Evolutionary conservation across 306 rosid genomes (phyloP).

Genomic region (Dalbergia oliveri): DNA sequence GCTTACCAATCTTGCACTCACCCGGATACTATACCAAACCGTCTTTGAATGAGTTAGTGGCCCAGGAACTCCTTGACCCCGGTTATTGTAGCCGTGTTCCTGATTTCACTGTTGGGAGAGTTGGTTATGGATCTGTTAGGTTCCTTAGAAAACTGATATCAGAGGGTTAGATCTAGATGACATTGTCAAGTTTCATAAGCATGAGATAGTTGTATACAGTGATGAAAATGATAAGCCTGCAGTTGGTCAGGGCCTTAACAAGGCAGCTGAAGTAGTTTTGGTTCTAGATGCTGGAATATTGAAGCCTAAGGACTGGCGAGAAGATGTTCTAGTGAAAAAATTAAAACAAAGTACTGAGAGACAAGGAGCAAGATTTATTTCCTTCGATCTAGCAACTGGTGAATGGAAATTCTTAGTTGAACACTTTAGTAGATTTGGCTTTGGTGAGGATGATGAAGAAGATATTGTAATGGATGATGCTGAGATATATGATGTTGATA

Average conservation of each 20-base stretch:
- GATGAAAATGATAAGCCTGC: slow-evolving; percentile 78
- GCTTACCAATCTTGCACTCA: slow-evolving; percentile 60
- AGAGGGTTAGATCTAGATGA: slow-evolving; percentile 67
- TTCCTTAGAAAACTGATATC: slow-evolving; percentile 74
- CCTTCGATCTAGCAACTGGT: slow-evolving; percentile 69
- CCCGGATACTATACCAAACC: slow-evolving; percentile 72
- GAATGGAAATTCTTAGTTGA: slow-evolving; percentile 86
- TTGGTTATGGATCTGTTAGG: slow-evolving; percentile 80
- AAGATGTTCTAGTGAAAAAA: slow-evolving; percentile 53
- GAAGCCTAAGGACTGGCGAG: slow-evolving; percentile 49
- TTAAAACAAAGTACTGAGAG: slow-evolving; percentile 63
- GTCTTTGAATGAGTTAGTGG: slow-evolving; percentile 64
- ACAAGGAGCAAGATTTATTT: slow-evolving; percentile 82
- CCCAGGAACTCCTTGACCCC: slow-evolving; percentile 63
- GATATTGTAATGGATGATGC: slow-evolving; percentile 73
- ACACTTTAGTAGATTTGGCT: slow-evolving; percentile 97
- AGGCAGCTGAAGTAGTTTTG: slow-evolving; percentile 92
- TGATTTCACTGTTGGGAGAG: slow-evolving; percentile 79
- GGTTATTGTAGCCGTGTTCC: slow-evolving; percentile 75
- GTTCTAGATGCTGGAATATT: slow-evolving; percentile 52
- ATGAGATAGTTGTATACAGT: slow-evolving; percentile 76
- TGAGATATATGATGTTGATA: slow-evolving; percentile 64
- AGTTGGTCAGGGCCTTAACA: slow-evolving; percentile 88
- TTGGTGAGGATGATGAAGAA: slow-evolving; percentile 86
- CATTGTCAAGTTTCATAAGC: slow-evolving; percentile 71